Evolutionary conservation across 805 yeast species (phyloP).

Genomic region (Wickerhamiella galacta): DNA sequence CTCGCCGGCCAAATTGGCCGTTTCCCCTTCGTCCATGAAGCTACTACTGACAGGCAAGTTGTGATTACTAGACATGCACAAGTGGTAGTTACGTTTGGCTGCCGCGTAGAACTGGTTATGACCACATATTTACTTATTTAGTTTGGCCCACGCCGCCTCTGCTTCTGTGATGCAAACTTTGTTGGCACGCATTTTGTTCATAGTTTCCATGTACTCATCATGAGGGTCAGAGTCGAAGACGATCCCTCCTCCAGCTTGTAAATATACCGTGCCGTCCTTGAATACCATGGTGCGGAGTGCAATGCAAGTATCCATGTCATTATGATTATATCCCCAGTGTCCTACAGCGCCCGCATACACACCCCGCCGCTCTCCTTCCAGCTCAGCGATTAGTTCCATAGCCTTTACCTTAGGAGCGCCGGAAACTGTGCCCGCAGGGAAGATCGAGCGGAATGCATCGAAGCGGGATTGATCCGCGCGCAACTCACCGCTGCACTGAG

Average conservation of each 20-base stretch:
- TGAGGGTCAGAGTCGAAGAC: slow-evolving; percentile 88
- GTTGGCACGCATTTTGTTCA: slow-evolving; percentile 94
- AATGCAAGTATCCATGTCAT: slow-evolving; percentile 91
- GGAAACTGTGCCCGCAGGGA: slow-evolving; percentile 98
- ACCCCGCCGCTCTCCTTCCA: slow-evolving; percentile 86
- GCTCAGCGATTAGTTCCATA: slow-evolving; percentile 81
- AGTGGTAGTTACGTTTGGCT: too few species aligned
- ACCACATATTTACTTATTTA: neutral
- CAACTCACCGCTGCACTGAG: slow-evolving; percentile 84
- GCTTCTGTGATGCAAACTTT: slow-evolving; percentile 84
- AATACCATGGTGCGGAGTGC: slow-evolving; percentile 94
- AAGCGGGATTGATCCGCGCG: slow-evolving; percentile 74
- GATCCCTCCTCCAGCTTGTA: slow-evolving; percentile 99
- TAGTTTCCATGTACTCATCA: slow-evolving; percentile 90
- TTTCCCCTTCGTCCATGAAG: too few species aligned
- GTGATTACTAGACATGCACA: too few species aligned
- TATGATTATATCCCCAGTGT: slow-evolving; percentile 92
- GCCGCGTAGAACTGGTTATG: too few species aligned
- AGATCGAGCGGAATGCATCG: slow-evolving; percentile 93
- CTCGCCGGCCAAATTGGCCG: too few species aligned
- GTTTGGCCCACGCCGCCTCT: slow-evolving; percentile 32
- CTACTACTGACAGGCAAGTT: too few species aligned
- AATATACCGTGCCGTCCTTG: slow-evolving; percentile 75
- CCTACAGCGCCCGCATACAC: slow-evolving; percentile 99
- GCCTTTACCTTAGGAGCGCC: slow-evolving; percentile 98